phyloP scores from a whole-genome alignment of 257 asterid species.

The Agastache rugosa region DNA sequence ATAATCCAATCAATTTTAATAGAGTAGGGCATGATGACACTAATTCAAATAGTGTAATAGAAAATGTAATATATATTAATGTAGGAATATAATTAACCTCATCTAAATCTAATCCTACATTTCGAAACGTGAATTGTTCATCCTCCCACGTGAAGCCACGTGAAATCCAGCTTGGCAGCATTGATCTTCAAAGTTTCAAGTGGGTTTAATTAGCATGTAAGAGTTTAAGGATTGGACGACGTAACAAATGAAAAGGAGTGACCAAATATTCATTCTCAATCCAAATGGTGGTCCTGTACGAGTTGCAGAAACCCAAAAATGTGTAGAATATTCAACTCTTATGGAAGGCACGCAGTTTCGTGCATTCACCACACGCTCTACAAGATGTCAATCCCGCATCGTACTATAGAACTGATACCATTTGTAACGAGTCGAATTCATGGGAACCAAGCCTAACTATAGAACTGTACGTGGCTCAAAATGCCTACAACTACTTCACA shows the following conservation, averaged over 20 bases:
- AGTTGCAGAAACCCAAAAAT: constrained; percentile 24
- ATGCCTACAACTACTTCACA: no score
- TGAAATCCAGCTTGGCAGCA: constrained; percentile 26
- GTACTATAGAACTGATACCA: no score
- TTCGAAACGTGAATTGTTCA: not conserved
- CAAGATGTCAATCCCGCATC: not conserved
- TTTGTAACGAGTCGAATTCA: not conserved
- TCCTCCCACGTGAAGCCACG: constrained; percentile 29
- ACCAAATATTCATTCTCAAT: constrained; percentile 29
- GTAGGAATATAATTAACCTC: no score
- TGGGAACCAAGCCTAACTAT: no score
- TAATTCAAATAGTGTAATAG: no score
- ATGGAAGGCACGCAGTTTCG: constrained; percentile 10
- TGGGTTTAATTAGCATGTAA: constrained; percentile 31
- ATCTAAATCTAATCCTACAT: no score
- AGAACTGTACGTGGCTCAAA: no score
- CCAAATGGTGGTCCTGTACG: constrained; percentile 44
- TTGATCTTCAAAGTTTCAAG: constrained; percentile 7
- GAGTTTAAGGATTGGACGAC: constrained; percentile 40
- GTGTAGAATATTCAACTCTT: not conserved
- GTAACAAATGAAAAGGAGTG: not conserved
- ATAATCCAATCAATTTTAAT: no score
- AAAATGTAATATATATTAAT: no score
- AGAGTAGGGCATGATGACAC: no score
- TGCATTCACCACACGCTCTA: not conserved